Conservation (phyloP, 768 basidiomycete genomes). For the Lactarius trivialis region DNA sequence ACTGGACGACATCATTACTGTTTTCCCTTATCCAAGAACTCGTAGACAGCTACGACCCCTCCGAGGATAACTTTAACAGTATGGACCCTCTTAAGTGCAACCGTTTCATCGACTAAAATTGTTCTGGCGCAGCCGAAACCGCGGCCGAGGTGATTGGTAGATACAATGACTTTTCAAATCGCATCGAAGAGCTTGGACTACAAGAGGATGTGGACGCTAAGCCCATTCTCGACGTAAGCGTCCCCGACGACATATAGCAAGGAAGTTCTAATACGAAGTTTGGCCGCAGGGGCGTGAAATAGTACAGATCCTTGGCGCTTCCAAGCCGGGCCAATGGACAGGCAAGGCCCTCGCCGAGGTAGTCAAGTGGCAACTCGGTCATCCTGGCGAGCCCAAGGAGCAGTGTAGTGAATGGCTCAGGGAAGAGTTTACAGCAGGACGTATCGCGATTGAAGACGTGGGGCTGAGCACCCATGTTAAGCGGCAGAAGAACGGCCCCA, state of each 20-base stretch:
- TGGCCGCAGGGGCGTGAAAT: conserved; percentile 65
- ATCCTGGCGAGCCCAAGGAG: conserved; percentile 60
- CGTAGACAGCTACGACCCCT: conserved; percentile 42
- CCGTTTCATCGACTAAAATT: conserved; percentile 21
- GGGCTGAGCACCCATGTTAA: not conserved
- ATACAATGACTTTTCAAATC: conserved; percentile 61
- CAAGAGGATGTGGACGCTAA: conserved; percentile 56
- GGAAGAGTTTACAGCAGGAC: conserved; percentile 44
- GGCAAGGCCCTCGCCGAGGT: conserved; percentile 57
- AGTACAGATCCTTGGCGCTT: conserved; percentile 42
- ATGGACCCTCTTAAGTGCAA: conserved; percentile 21
- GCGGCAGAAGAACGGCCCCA: conserved; percentile 13
- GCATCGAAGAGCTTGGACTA: conserved; percentile 57
- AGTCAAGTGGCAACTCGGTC: conserved; percentile 78
- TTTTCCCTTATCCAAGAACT: conserved; percentile 75
- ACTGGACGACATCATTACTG: conserved; percentile 66
- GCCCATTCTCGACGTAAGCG: conserved; percentile 70
- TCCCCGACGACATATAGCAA: not conserved
- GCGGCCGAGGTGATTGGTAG: conserved; percentile 44
- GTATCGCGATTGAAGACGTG: conserved; percentile 33
- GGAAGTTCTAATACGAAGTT: not conserved
- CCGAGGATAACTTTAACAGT: conserved; percentile 41
- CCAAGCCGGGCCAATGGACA: conserved; percentile 65
- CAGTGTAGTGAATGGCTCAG: conserved; percentile 67
- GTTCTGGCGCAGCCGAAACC: conserved; percentile 33